A percentile compares a stretch with the other conserved stretches of the same genome.
Evolutionary conservation across 768 basidiomycete genomes (phyloP).

Genomic region (Holtermannia corniformis): DNA sequence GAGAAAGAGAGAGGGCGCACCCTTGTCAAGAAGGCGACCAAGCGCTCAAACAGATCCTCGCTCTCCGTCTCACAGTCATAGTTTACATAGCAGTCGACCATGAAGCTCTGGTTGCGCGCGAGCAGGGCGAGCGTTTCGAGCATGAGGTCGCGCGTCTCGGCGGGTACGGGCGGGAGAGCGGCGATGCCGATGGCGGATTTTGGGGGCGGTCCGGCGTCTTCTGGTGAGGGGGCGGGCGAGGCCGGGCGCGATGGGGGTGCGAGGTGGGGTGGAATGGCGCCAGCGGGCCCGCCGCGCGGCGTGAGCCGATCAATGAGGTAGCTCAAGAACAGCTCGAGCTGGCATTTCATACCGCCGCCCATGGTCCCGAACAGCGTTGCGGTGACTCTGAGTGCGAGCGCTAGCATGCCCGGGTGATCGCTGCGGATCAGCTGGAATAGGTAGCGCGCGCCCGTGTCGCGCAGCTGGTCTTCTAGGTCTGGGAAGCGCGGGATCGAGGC

Average conservation of each 20-base stretch:
- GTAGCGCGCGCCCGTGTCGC: slow-evolving; percentile 89
- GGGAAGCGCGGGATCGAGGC: slow-evolving; percentile 63
- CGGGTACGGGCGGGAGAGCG: slow-evolving; percentile 57
- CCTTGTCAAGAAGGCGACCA: slow-evolving; percentile 74
- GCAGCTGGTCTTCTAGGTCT: slow-evolving; percentile 63
- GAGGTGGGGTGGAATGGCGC: slow-evolving; percentile 19
- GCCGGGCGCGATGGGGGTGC: slow-evolving; percentile 16
- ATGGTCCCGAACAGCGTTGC: slow-evolving; percentile 81
- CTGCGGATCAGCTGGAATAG: slow-evolving; percentile 93
- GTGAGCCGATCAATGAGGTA: slow-evolving; percentile 88
- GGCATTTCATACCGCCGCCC: slow-evolving; percentile 75
- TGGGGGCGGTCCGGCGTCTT: slow-evolving; percentile 44
- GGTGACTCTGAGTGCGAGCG: slow-evolving; percentile 70
- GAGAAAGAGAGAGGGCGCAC: slow-evolving; percentile 43
- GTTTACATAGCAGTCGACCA: slow-evolving; percentile 91
- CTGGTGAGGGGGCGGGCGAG: slow-evolving; percentile 44
- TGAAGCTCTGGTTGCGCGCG: slow-evolving; percentile 74
- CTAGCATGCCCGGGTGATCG: slow-evolving; percentile 69
- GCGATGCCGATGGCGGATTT: slow-evolving; percentile 44
- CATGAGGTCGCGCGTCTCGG: slow-evolving; percentile 79
- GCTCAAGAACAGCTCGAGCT: slow-evolving; percentile 88
- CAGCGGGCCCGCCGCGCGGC: slow-evolving; percentile 30
- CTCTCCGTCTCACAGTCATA: slow-evolving; percentile 96
- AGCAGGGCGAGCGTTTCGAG: slow-evolving; percentile 77
- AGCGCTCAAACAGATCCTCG: slow-evolving; percentile 86